A percentile compares a stretch with the other conserved stretches of the same genome.
Conservation (phyloP, 2,329 filamentous ascomycete genomes). For the Trichoderma sp. region DNA sequence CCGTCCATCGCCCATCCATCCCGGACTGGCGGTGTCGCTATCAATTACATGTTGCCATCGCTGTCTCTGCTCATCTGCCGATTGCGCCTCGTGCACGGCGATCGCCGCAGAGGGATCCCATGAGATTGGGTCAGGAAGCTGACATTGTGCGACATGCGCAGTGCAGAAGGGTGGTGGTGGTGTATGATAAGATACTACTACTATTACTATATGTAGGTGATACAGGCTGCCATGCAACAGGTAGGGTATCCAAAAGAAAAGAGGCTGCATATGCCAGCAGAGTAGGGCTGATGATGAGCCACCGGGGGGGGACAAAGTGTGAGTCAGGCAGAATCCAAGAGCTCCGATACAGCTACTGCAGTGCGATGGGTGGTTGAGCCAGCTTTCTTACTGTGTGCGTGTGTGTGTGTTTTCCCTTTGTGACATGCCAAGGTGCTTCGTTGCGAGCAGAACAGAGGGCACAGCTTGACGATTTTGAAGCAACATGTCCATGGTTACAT, state of each 20-base stretch:
- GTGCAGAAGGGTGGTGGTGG: background rate
- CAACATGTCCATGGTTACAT: background rate
- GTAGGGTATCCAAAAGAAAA: background rate
- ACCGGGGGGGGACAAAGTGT: background rate
- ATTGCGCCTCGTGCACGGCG: conserved; percentile 6
- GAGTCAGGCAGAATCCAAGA: conserved; percentile 4
- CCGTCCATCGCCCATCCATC: conserved; percentile 1
- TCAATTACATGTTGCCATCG: conserved; percentile 1
- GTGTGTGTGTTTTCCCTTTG: background rate
- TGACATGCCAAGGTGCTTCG: conserved; percentile 4
- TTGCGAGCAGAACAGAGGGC: background rate
- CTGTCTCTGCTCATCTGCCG: background rate
- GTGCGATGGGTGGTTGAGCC: no score
- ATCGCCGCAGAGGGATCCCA: conserved; percentile 10
- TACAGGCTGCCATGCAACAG: background rate
- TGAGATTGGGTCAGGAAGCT: conserved; percentile 18
- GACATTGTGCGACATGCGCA: conserved; percentile 24
- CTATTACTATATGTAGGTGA: background rate
- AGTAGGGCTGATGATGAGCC: background rate
- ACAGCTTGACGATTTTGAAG: background rate
- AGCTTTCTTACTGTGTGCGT: no score
- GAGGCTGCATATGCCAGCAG: background rate
- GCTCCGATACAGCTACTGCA: background rate
- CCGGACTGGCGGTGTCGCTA: conserved; percentile 22
- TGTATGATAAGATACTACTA: no score